Base-by-base conservation (phyloP, 257 asterid species). In the Capsicum pubescens region DNA sequence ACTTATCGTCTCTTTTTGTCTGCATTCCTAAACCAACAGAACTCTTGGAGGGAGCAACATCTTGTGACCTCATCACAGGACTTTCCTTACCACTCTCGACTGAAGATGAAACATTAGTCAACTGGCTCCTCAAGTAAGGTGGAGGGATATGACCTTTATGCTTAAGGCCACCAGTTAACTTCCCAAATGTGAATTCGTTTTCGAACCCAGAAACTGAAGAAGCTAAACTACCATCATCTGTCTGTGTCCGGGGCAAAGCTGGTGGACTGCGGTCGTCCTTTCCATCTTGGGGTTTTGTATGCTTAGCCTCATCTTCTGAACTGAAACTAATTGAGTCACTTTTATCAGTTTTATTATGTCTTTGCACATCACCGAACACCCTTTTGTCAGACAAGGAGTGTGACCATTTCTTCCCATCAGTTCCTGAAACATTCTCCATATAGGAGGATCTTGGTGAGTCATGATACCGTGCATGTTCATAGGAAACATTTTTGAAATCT, bases 81-180 rank as follows among this genome's bases (percentile, higher is more conserved):
- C 72, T 86, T 80, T 81, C 90, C 39, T 86, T 90, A 36, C 84
- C 86, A 86, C 83, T 87, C 85, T 60, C 44, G 48, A 81, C 55
- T 15, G 94, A 88, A 63, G 92, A 78, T 55, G 93, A 82, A 54
- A 35, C 39, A 67, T 80, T 85, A 77, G 86, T 91, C 71, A 85
- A 83, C 82, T 70, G 88, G 74, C 84, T 86, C 84, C 90, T 93
- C 57, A 87, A 82, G 89, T 84, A 89, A 81, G 95, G 89, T 44
- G 93, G 97, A 81, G 74, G 90, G 36, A 44, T 81, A 84, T 90
- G 79, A 48, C 94, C 90, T 89, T 94, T 96, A 63, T 96, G 98
- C 66, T 95, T 93, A 46, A 94, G 77, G 84, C 99, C 98, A 80
- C 99, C 99, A 4, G 98, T 94, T 86, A 96, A 89, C 85, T 87